A percentile compares a stretch with the other conserved stretches of the same genome.
Evolutionary conservation across 768 basidiomycete genomes (phyloP).

Genomic region (Rhodotorula taiwanensis): DNA sequence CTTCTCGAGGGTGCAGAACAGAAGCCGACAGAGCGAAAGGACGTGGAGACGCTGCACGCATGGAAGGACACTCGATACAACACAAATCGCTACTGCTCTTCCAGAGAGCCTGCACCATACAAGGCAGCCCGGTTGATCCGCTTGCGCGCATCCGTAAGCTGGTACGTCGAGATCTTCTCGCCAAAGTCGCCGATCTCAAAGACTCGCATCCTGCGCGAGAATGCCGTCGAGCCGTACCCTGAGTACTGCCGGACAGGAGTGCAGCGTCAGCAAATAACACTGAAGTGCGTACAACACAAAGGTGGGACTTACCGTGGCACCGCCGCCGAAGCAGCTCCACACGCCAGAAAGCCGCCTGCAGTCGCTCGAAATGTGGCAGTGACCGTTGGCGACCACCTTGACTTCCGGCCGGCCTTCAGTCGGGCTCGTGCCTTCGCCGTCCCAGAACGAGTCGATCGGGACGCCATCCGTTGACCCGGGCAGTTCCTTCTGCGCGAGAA

Average conservation of each 20-base stretch:
- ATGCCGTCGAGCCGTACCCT: conserved; percentile 51
- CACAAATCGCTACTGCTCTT: conserved; percentile 9
- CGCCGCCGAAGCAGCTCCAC: conserved; percentile 87
- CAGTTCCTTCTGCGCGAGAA: conserved; percentile 68
- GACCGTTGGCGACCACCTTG: conserved; percentile 73
- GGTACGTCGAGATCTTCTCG: conserved; percentile 83
- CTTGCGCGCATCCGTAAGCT: conserved; percentile 48
- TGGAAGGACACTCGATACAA: neutral
- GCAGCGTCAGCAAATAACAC: no score
- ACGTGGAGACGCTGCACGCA: no score
- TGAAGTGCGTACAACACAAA: no score
- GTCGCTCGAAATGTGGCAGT: conserved; percentile 59
- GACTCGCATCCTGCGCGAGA: conserved; percentile 83
- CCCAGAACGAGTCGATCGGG: conserved; percentile 44
- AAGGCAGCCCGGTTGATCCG: conserved; percentile 31
- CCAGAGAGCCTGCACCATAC: conserved; percentile 28
- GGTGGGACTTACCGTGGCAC: conserved; percentile 40
- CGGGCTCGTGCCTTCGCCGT: conserved; percentile 26
- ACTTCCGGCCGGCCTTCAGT: conserved; percentile 26
- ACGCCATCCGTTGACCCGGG: conserved; percentile 58
- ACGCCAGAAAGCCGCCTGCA: conserved; percentile 76
- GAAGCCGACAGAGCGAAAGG: no score
- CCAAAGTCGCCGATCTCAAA: conserved; percentile 83
- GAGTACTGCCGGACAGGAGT: conserved; percentile 35
- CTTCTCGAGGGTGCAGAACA: no score